Evolutionary conservation across 495 filamentous ascomycete genomes (phyloP).

Genomic region (Hyaloscypha bicolor): DNA sequence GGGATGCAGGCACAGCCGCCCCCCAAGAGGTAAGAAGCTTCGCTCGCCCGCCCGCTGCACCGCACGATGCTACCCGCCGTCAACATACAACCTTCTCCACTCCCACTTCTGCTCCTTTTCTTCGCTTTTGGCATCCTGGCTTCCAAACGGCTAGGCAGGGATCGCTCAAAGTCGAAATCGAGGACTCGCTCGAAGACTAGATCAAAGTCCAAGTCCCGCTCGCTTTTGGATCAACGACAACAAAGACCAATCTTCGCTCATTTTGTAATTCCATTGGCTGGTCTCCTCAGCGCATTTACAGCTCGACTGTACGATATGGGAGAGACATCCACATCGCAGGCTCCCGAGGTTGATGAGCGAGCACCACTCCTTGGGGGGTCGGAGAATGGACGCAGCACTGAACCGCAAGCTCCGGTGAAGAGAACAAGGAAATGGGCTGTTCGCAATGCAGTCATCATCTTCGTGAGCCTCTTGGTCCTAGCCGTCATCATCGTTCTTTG

Average conservation of each 20-base stretch:
- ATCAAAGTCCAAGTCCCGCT: slow-evolving; percentile 3
- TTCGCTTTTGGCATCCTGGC: slow-evolving; percentile 6
- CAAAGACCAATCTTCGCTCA: background rate
- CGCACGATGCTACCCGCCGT: no score
- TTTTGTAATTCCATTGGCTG: slow-evolving; percentile 19
- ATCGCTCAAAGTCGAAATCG: background rate
- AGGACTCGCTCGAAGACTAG: slow-evolving; percentile 6
- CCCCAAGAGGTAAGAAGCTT: background rate
- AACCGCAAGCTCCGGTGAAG: background rate
- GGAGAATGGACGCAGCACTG: background rate
- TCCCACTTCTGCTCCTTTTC: background rate
- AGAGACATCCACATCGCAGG: slow-evolving; percentile 6
- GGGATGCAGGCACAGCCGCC: background rate
- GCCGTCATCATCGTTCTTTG: slow-evolving; percentile 21
- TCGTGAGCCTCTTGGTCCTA: slow-evolving; percentile 14
- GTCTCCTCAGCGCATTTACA: slow-evolving; percentile 19
- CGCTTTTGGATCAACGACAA: background rate
- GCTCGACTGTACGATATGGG: slow-evolving; percentile 27
- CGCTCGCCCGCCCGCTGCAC: background rate
- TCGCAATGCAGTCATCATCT: slow-evolving; percentile 25
- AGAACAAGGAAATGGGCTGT: slow-evolving; percentile 9
- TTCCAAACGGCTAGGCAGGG: slow-evolving; percentile 3
- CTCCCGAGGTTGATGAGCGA: slow-evolving; percentile 1
- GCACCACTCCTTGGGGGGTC: slow-evolving; percentile 10
- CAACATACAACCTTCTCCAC: background rate